Base-by-base conservation (phyloP, 139 green algal species). In the Chlamydomonas schloesseri region DNA sequence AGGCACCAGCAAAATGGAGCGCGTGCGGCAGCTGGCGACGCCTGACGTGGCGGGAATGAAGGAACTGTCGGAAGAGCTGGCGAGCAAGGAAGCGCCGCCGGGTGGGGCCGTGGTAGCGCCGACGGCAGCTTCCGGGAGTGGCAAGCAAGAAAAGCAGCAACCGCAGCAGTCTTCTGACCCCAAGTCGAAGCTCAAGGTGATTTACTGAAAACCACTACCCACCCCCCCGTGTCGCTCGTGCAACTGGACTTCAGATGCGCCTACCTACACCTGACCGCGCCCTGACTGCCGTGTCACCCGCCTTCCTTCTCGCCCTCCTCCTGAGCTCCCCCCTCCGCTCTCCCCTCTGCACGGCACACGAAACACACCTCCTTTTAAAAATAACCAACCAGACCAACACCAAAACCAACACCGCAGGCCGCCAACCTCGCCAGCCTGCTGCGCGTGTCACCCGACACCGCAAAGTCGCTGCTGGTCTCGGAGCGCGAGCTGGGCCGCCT, bases 21-120 rank as follows among this genome's bases (percentile, higher is more conserved):
- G 36, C 0, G 8, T 84, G 6, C 78, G 65, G n/a, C n/a, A 75
- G 64, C 8, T 84, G 64, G 64, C 42, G 29, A 33, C 26, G 46
- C 64, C 78, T 2, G 78, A 84, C 47, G 8, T 55, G 5, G 23
- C 6, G 78, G 23, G 5, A 6, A 84, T 84, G 78, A 47, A 33
- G 65, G 64, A 84, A 65, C 31, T 84, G 10, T 84, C 78, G 78
- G 78, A 84, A 46, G 78, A 84, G 78, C 62, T 84, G 47, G 17
- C 28, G 4, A 34, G 65, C n/a, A 36, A 53, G 64, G n/a, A 33
- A 62, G 26, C 62, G 28, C 26, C 62, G 62, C 11, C 11, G 62
- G 24, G 21, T 13, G 58, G 26, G 26, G 13, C 62, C 3, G 15
- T 24, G 13, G 26, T 34, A 34, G 2, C 62, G 62, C 13, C 62